Evolutionary conservation across 2,329 filamentous ascomycete species (phyloP).

Genomic region (Aspergillus versicolor): DNA sequence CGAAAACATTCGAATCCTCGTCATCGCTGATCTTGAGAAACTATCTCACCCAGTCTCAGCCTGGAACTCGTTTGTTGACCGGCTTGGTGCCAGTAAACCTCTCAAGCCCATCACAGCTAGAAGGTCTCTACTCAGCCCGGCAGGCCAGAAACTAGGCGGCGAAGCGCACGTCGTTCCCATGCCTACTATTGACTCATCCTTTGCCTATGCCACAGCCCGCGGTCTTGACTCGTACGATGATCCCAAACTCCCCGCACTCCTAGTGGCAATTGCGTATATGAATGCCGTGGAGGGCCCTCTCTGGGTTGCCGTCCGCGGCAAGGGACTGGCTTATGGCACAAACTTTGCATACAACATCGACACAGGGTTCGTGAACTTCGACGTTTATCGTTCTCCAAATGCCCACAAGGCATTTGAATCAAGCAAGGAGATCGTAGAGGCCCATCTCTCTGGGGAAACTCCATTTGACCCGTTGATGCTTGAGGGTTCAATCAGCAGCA

Average conservation of each 20-base stretch:
- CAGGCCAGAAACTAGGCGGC: constrained; percentile 72
- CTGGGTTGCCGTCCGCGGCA: constrained; percentile 90
- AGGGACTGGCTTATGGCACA: constrained; percentile 87
- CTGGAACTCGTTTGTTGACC: constrained; percentile 67
- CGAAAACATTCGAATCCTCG: constrained; percentile 80
- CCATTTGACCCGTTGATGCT: constrained; percentile 78
- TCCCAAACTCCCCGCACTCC: constrained; percentile 74
- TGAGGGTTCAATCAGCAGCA: constrained; percentile 85
- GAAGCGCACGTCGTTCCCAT: constrained; percentile 82
- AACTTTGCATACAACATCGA: constrained; percentile 76
- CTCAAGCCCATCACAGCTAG: constrained; percentile 71
- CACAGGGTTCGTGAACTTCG: constrained; percentile 76
- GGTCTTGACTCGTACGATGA: constrained; percentile 76
- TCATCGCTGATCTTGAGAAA: constrained; percentile 76
- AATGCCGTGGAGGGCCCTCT: constrained; percentile 92
- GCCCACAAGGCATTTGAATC: constrained; percentile 81
- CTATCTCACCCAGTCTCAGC: constrained; percentile 72
- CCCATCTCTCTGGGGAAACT: constrained; percentile 69
- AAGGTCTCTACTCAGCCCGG: constrained; percentile 68
- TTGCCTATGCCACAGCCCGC: constrained; percentile 70
- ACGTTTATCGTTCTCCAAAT: constrained; percentile 87
- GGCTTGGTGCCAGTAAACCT: constrained; percentile 52
- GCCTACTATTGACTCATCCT: constrained; percentile 89
- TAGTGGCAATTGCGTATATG: constrained; percentile 87
- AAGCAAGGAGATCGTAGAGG: constrained; percentile 70